Base-by-base conservation (phyloP, 257 asterid genomes). In the Solanum sitiens region DNA sequence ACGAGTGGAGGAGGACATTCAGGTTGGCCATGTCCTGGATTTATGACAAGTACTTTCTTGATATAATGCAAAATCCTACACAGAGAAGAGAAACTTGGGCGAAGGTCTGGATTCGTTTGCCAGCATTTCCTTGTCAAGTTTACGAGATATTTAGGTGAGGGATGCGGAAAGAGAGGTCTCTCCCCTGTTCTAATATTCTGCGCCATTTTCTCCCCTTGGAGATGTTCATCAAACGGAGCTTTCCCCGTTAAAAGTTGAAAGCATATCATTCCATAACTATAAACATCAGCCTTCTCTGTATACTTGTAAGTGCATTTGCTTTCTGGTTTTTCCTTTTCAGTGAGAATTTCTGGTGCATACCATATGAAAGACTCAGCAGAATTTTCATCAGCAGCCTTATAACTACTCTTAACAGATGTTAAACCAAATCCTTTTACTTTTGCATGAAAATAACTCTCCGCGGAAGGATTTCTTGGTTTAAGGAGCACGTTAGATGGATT, bases 251-350 rank as follows among this genome's bases (percentile, higher is more conserved):
- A 83, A 88, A 96, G 93, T 44, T 94, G 95, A 85, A 94, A 96
- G 90, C 98, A 96, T 35, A 95, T 92, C 99, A 96, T 96, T 32
- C 95, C 97, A 42, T 94, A 96, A 86, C 99, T 96, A 86, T 94
- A 96, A 3, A 95, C 94, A 79, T 96, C 99, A n/a, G 95, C 95
- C 63, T 96, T 95, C 88, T 96, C 98, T 0, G 94, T 87, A 87
- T 92, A 92, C 71, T 80, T 90, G 13, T 88, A 33, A 5, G 25
- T 86, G 83, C 88, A 32, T 86, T 90, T 93, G 39, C 90, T 87
- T 6, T 87, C 92, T 0, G 83, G 32, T 79, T 91, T 92, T 84
- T 93, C 96, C 88, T 91, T 89, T 65, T 93, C 98, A n/a, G 94
- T 92, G 3, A 96, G 88, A 39, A 94, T 93, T 90, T 96, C 99